Base-by-base conservation (phyloP, 2,329 filamentous ascomycete species). In the Talaromyces marneffei region DNA sequence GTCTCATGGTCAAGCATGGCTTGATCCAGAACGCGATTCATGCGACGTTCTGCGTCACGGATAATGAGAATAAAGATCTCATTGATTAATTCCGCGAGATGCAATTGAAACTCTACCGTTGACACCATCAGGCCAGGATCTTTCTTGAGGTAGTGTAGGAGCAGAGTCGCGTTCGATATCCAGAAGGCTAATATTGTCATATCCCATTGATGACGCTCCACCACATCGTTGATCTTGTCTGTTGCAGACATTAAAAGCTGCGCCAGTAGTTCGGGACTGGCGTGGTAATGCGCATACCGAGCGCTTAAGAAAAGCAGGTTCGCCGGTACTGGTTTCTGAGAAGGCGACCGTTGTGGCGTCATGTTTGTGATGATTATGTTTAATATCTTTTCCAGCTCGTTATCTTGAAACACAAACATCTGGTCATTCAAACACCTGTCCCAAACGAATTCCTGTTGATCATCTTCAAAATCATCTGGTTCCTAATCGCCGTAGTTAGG, bases 101-200 rank as follows among this genome's bases (percentile, higher is more conserved):
- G 92, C 16, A 91, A 85, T 74, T 99, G 94, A 67, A 97, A 97
- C 66, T 94, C 88, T 0, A 87, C 84, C 0, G 93, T 97, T 8
- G 89, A 87, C 70, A 88, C 84, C 6, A 92, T 83, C 18, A 97
- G 78, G 0, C 91, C 92, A 5, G 84, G 79, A 68, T 99, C 94
- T 76, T 99, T 99, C 74, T 96, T 97, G 59, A 99, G 80, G 72
- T 99, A 99, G 75, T 99, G 93, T 58, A 97, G 80, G n/a, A 99
- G 79, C 40, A 99, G 79, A 0, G 94, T 99, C 8, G 91, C 92
- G 74, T 99, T 99, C 1, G 94, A 97, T 70, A 97, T 92, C 94
- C 94, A 99, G 72, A 99, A 99, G 2, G 94, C 94, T 39, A 99
- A 80, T 66, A 99, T 96, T 0, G 94, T 99, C 94, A 99, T 99